Conservation (phyloP, 1,139 yeast species). For the Saccharomyces hybrid region DNA sequence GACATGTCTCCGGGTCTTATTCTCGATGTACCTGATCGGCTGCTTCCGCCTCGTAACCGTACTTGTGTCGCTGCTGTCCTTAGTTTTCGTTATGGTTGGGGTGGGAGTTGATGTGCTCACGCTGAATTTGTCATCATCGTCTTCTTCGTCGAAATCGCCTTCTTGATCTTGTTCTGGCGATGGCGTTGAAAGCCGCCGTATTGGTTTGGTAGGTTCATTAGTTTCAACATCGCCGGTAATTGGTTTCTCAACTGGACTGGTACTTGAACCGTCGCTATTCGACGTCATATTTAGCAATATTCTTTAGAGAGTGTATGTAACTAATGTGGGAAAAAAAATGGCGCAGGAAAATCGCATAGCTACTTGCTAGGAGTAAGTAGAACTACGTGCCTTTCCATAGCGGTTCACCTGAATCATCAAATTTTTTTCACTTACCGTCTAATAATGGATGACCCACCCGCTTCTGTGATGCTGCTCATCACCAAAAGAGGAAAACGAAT, state of each 20-base stretch:
- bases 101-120: background rate
- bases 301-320: background rate
- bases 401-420: background rate
- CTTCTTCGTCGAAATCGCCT: constrained; percentile 8
- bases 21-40: constrained; percentile 92
- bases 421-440: background rate
- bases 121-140: constrained; percentile 1
- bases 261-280: background rate
- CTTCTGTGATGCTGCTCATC: background rate
- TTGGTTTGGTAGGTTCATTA: background rate
- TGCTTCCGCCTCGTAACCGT: constrained; percentile 64
- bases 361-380: background rate
- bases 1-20: constrained; percentile 92
- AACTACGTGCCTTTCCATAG: background rate
- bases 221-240: background rate
- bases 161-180: constrained; percentile 6
- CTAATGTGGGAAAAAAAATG: background rate
- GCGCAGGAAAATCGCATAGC: background rate
- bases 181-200: background rate
- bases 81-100: background rate
- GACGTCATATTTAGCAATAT: background rate
- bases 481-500: background rate
- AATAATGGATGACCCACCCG: background rate
- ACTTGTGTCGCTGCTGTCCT: background rate
- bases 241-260: background rate